Conservation (phyloP, 2,329 filamentous ascomycete species). For the Fusarium solani-melongenae region DNA sequence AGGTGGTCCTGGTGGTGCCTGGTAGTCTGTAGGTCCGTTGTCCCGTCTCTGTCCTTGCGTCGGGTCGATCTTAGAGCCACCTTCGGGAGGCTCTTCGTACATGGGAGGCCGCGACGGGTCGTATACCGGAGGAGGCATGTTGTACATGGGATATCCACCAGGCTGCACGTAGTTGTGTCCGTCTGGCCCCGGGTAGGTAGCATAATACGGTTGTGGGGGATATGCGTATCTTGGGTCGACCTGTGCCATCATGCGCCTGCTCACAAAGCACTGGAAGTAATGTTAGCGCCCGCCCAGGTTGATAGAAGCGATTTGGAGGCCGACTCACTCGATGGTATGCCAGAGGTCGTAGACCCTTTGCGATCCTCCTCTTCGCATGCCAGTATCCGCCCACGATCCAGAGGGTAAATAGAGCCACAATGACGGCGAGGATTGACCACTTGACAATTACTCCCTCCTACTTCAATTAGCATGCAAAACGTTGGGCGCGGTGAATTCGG, state of each 20-base stretch:
- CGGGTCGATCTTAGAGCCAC: conserved; percentile 65
- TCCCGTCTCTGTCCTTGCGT: conserved; percentile 52
- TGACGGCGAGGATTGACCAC: conserved; percentile 74
- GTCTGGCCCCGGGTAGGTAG: conserved; percentile 51
- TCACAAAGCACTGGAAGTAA: conserved; percentile 61
- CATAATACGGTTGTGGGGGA: conserved; percentile 52
- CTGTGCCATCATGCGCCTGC: conserved; percentile 56
- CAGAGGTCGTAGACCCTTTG: conserved; percentile 72
- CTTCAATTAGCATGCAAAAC: conserved; percentile 5
- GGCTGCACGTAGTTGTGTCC: conserved; percentile 34
- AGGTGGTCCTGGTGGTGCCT: conserved; percentile 62
- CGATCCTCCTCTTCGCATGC: conserved; percentile 75
- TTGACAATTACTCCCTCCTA: conserved; percentile 75
- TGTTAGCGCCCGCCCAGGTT: neutral
- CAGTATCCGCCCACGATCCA: conserved; percentile 76
- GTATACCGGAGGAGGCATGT: conserved; percentile 66
- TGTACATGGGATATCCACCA: conserved; percentile 44
- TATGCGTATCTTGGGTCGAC: conserved; percentile 63
- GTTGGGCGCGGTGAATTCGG: neutral
- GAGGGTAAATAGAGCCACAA: conserved; percentile 67
- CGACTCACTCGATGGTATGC: conserved; percentile 73
- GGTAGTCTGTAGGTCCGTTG: conserved; percentile 41
- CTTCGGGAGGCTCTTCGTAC: conserved; percentile 62
- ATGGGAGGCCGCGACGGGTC: conserved; percentile 67
- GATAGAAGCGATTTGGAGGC: neutral